Evolutionary conservation across 2,329 filamentous ascomycete genomes (phyloP), one percentile per base, ranked within the genome.

Genomic region (Tolypocladium capitatum): DNA sequence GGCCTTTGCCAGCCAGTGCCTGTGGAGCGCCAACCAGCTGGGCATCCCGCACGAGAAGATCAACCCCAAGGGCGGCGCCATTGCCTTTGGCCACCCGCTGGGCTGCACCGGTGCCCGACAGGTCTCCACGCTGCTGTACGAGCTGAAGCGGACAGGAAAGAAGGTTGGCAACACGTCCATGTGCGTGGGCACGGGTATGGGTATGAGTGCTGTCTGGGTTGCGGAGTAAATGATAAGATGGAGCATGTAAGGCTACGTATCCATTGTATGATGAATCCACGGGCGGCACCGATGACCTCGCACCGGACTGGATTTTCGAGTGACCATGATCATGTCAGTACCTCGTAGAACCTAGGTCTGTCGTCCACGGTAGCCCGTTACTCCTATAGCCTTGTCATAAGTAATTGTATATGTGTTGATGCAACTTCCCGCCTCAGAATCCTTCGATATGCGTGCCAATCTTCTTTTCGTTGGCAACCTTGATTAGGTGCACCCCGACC

Each of bases 151-250:
- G 63, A 92, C 80, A 47, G 81, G 83, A 49, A 77, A 92, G 75
- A 86, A 85, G 76, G 71, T 97, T 52, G 92, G 92, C 46, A 81
- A 95, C 38, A 96, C 88, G 30, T 91, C 84, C 66, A 97, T 97
- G 92, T 98, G 92, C 64, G 72, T 97, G 45, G 92, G 91, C 46
- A 97, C 91, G 2, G 91, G 89, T 46, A 97, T 97, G 92, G 91
- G 91, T 46, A 94, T 96, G 88, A 90, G 89, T 49, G 88, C 90
- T 51, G 84, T 96, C 50, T 96, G 90, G 89, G 90, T 96, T 55
- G 86, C 88, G 3, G 90, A 95, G 74, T 94, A 87, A 55, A 51
- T n/a, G n/a, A 21, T 14, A 36, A 20, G 35, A 30, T 16, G 4
- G 21, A 13, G 44, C 32, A 42, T 35, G 36, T n/a, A 43, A 45